A percentile compares a stretch with the other conserved stretches of the same genome.
These are phyloP conservation scores for Fusarium chuoi DNA, from an alignment of 2,329 filamentous ascomycete species.

Conservation along the genomic window DNA sequence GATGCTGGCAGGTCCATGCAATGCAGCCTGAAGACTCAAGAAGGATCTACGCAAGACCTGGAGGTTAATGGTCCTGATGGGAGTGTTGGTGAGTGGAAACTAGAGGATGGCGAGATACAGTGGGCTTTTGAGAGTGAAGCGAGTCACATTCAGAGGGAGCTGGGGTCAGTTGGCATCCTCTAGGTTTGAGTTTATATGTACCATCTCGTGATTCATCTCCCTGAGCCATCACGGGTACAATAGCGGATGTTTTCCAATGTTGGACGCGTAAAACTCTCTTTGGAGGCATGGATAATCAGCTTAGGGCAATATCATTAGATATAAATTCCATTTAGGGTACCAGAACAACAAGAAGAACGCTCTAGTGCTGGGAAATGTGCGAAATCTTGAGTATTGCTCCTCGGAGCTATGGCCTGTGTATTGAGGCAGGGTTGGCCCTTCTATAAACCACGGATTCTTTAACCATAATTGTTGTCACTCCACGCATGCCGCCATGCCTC, in stretches of 20 bases:
- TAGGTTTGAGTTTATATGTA: background rate
- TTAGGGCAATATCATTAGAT: background rate
- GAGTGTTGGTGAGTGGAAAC: background rate
- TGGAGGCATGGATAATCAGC: background rate
- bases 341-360: background rate
- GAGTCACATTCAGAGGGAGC: background rate
- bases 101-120: background rate
- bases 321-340: background rate
- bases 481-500: background rate
- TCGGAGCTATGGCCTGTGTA: no score
- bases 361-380: background rate
- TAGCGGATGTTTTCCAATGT: background rate
- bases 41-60: background rate
- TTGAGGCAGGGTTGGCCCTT: background rate
- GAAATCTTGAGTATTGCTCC: background rate
- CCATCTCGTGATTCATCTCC: background rate
- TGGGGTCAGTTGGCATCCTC: background rate
- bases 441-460: background rate
- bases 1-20: background rate
- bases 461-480: background rate
- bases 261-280: background rate
- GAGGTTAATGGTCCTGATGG: background rate
- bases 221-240: background rate
- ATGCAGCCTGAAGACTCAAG: background rate
- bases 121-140: background rate